A percentile compares a stretch with the other conserved stretches of the same genome.
Conservation (phyloP, 2,329 filamentous ascomycete genomes). For the Cordyceps militaris region DNA sequence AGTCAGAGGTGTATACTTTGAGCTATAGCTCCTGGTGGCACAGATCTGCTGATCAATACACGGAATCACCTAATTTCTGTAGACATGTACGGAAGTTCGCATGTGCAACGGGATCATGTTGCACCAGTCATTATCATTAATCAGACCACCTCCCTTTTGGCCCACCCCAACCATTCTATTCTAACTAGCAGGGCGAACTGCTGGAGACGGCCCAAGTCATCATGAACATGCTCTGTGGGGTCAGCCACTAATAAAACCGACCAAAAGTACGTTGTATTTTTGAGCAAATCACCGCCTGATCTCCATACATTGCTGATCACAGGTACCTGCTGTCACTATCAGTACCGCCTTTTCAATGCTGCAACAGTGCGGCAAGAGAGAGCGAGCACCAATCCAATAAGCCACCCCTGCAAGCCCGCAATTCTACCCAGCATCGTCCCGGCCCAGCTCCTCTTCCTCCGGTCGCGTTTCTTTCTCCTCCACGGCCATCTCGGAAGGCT, state of each 20-base stretch:
- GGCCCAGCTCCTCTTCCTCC: conserved; percentile 8
- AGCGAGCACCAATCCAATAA: neutral
- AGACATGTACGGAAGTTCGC: no score
- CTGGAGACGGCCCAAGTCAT: neutral
- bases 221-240: neutral
- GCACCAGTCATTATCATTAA: neutral
- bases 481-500: conserved; percentile 5
- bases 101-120: neutral
- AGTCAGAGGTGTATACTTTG: no score
- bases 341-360: neutral
- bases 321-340: neutral
- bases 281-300: neutral
- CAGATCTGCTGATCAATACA: no score
- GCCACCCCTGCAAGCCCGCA: neutral
- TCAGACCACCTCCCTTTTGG: neutral
- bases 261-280: neutral
- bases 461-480: conserved; percentile 9
- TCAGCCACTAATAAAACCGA: neutral
- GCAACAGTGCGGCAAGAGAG: neutral
- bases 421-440: conserved; percentile 4
- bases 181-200: neutral
- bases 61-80: no score
- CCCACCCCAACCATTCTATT: neutral
- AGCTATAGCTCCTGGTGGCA: no score
- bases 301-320: neutral